A percentile compares a stretch with the other conserved stretches of the same genome.
Conservation (phyloP, 2,329 filamentous ascomycete species). For the Pezicula rhizophila region DNA sequence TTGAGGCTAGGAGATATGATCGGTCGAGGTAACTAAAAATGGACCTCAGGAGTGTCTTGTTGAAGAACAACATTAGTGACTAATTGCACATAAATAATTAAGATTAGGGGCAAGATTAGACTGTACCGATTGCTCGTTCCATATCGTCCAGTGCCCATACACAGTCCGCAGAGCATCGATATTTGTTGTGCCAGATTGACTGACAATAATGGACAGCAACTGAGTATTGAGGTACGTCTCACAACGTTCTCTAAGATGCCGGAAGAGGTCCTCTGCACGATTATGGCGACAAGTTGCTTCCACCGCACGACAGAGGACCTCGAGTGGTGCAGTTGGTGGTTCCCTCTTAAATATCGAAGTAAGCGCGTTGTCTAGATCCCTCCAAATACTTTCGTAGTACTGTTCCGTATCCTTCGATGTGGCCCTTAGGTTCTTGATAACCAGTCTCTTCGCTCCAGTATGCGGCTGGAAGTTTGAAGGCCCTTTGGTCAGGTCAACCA, state of each 20-base stretch:
- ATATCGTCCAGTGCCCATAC: constrained; percentile 61
- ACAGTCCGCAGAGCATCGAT: constrained; percentile 57
- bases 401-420: constrained; percentile 58
- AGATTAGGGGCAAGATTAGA: constrained; percentile 2
- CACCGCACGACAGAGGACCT: constrained; percentile 82
- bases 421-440: constrained; percentile 86
- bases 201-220: constrained; percentile 50
- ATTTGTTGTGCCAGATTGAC: constrained; percentile 45
- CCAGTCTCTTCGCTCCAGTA: constrained; percentile 73
- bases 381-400: constrained; percentile 73
- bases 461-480: constrained; percentile 58
- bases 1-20: constrained; percentile 73
- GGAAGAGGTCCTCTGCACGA: constrained; percentile 61
- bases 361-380: constrained; percentile 68
- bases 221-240: constrained; percentile 59
- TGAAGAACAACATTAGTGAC: constrained; percentile 7
- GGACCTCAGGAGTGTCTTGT: constrained; percentile 68
- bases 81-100: background rate
- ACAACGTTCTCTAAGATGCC: constrained; percentile 59
- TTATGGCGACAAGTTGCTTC: constrained; percentile 86
- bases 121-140: constrained; percentile 70
- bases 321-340: constrained; percentile 66
- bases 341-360: constrained; percentile 63
- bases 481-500: constrained; percentile 19
- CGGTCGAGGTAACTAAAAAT: constrained; percentile 94